Evolutionary conservation across 1,284 basidiomycete genomes (phyloP).

Genomic region (Kwoniella shivajii): DNA sequence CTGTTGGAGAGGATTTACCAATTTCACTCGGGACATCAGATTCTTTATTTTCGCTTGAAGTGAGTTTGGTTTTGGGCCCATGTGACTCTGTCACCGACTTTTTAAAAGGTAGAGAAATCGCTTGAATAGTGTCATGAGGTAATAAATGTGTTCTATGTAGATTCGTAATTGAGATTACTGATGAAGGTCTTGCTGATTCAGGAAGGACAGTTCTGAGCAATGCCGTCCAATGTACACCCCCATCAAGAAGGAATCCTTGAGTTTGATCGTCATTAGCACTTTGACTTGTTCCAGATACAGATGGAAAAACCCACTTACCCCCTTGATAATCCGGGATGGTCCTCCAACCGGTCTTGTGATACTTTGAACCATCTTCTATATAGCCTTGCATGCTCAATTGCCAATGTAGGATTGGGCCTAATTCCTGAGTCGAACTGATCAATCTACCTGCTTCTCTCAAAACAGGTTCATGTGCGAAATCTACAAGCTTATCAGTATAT

Average conservation of each 20-base stretch:
- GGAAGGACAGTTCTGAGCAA: conserved; percentile 44
- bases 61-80: conserved; percentile 49
- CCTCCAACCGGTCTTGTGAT: conserved; percentile 79
- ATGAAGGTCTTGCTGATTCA: conserved; percentile 51
- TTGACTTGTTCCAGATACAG: not conserved
- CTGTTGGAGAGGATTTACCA: conserved; percentile 40
- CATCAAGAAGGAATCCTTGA: conserved; percentile 52
- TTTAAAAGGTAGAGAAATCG: conserved; percentile 58
- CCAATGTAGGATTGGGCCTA: conserved; percentile 57
- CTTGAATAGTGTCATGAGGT: conserved; percentile 70
- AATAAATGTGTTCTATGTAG: conserved; percentile 71
- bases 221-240: conserved; percentile 51
- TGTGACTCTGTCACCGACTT: conserved; percentile 64
- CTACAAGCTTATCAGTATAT: conserved; percentile 22
- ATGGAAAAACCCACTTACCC: conserved; percentile 51
- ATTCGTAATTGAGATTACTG: conserved; percentile 66
- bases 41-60: conserved; percentile 17
- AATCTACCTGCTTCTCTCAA: conserved; percentile 60
- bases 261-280: not conserved
- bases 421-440: conserved; percentile 65
- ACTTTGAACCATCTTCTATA: conserved; percentile 67
- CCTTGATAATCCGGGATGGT: conserved; percentile 84
- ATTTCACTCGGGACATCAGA: conserved; percentile 27
- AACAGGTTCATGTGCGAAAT: conserved; percentile 72
- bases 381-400: conserved; percentile 58